Evolutionary conservation across 352 stramenopile species (phyloP), one percentile per base, ranked within the genome.

Genomic region (Globisporangium uncinulatum): DNA sequence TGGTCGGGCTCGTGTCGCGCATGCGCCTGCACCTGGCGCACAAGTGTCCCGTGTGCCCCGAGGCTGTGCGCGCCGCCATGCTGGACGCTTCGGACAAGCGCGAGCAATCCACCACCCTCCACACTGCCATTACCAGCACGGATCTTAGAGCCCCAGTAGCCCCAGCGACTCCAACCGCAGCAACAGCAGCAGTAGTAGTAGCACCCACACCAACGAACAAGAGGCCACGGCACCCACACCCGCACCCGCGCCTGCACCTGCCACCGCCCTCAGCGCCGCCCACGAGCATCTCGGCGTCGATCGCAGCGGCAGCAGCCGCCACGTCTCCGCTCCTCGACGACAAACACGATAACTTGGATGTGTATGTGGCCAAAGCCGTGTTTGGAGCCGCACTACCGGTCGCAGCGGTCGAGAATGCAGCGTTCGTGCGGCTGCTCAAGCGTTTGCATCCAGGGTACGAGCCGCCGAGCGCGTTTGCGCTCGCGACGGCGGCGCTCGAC

Each of bases 401-500:
- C n/a, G 54, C 54, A 6, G 69, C 74, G 4, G 69, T 89, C n/a
- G 81, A 88, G 55, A 67, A 80, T 60, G 51, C 76, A 46, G 65
- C 67, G 24, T 92, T 92, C 59, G 61, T 72, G 43, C 71, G 83
- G 56, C 58, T 92, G 59, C 61, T 89, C 34, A 88, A 88, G 65
- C 71, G 71, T 17, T 62, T 89, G 64, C 70, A 73, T 42, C 68
- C 74, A 4, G 36, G 48, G 32, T 86, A 87, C 62, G 74, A 81
- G 7, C 59, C 71, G 2, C 75, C 75, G 4, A 82, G 73, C 54
- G 74, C 73, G 0, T 80, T 79, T 42, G 57, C 66, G 37, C 66
- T 88, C 21, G 63, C 71, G 21, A 86, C 75, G 37, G 65, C 73
- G 11, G 59, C 70, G 20, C 70, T 91, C 15, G 76, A 88, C 58